Evolutionary conservation across 2,329 filamentous ascomycete species (phyloP).

Genomic region (Sporothrix inflata): DNA sequence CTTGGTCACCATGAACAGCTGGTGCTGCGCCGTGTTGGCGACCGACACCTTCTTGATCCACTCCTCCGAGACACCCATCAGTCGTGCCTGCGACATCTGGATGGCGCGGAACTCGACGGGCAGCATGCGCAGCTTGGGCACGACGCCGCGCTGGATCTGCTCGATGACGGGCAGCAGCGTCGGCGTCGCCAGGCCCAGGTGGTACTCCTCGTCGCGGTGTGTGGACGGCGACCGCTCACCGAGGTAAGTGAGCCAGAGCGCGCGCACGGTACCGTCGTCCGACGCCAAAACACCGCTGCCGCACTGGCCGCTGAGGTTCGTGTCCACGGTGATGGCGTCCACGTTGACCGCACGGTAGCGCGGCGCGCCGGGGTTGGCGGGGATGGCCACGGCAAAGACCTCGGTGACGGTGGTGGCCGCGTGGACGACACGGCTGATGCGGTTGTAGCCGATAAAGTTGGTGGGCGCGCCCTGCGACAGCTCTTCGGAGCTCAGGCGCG

Average conservation of each 20-base stretch:
- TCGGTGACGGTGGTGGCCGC: conserved; percentile 95
- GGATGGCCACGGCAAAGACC: conserved; percentile 95
- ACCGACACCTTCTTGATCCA: conserved; percentile 91
- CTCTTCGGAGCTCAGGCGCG: conserved; percentile 75
- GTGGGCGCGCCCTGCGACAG: conserved; percentile 93
- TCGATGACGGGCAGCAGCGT: conserved; percentile 86
- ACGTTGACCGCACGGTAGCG: conserved; percentile 94
- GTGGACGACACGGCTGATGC: conserved; percentile 90
- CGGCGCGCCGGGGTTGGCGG: conserved; percentile 87
- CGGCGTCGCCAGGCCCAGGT: conserved; percentile 87
- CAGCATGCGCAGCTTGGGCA: conserved; percentile 83
- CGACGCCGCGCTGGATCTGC: conserved; percentile 78
- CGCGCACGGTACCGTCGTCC: conserved; percentile 89
- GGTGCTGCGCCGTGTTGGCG: conserved; percentile 89
- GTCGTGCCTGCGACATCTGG: conserved; percentile 93
- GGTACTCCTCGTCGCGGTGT: conserved; percentile 92
- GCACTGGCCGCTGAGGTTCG: conserved; percentile 85
- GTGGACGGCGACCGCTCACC: conserved; percentile 80
- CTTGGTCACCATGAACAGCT: conserved; percentile 95
- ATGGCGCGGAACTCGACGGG: conserved; percentile 94
- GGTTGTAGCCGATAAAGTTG: conserved; percentile 97
- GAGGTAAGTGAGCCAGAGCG: conserved; percentile 94
- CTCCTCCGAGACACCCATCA: conserved; percentile 95
- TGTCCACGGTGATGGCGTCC: conserved; percentile 96
- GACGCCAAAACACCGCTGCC: conserved; percentile 90